Evolutionary conservation across 768 basidiomycete genomes (phyloP).

Genomic region (Tulasnella sp.): DNA sequence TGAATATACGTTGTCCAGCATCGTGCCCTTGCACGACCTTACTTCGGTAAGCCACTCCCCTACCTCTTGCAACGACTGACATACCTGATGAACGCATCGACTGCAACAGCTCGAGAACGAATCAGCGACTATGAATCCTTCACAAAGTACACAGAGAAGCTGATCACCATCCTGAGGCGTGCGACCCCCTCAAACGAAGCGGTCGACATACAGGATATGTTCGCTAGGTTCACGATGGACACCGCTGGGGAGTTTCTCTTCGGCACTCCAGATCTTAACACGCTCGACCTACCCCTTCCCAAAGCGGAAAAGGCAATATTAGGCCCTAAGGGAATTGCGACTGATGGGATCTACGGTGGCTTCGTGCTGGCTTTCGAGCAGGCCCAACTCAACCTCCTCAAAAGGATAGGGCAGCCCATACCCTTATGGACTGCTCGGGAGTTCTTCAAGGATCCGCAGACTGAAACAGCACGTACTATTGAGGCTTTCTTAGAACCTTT

Average conservation of each 20-base stretch:
- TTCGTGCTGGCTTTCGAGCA: conserved; percentile 17
- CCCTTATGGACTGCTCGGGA: conserved; percentile 5
- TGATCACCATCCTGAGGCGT: conserved; percentile 18
- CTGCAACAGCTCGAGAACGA: conserved; percentile 19
- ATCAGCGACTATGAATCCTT: conserved; percentile 19
- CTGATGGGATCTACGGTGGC: background rate
- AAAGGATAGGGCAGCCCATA: background rate
- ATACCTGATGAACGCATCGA: conserved; percentile 10
- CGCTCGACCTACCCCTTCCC: conserved; percentile 11
- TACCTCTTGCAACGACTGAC: background rate
- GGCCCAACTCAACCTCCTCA: background rate
- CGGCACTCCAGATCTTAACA: conserved; percentile 14
- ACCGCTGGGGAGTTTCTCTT: conserved; percentile 18
- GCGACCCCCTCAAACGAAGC: conserved; percentile 19
- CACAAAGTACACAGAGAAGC: conserved; percentile 16
- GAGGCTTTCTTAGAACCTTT: conserved; percentile 8
- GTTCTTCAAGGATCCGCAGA: conserved; percentile 2
- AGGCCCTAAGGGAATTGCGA: conserved; percentile 1
- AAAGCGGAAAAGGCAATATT: background rate
- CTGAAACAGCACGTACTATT: background rate
- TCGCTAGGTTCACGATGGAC: conserved; percentile 17
- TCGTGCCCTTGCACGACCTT: conserved; percentile 24
- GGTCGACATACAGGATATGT: conserved; percentile 17
- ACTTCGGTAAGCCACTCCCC: conserved; percentile 20
- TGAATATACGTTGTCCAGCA: conserved; percentile 19